Evolutionary conservation across 2,329 filamentous ascomycete genomes (phyloP), one percentile per base, ranked within the genome.

Genomic region (Beauveria pseudobassiana): DNA sequence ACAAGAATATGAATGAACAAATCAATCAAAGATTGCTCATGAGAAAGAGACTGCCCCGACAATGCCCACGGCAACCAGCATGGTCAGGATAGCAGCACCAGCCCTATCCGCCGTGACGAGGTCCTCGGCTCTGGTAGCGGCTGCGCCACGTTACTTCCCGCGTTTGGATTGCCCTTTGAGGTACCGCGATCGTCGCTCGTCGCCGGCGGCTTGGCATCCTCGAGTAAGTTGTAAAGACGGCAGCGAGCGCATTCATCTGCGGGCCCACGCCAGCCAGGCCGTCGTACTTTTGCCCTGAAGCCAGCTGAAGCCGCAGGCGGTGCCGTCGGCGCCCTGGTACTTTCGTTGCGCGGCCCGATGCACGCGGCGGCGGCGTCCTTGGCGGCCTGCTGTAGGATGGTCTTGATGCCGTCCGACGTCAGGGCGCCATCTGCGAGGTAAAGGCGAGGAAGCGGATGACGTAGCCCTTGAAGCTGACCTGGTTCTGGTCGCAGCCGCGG

Each of bases 391-490:
- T 73, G 69, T 43, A 88, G 71, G 20, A 85, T 74, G 7, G 78
- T 76, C 67, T 76, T 75, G 64, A 87, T 80, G 4, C 69, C 73
- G 55, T 78, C 72, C 63, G 74, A 76, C 1, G 80, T 82, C 78
- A 77, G 0, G 85, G 81, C 1, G 81, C 83, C 68, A 87, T 70
- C 69, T 82, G 79, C 5, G 79, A 74, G 1, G 83, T 81, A n/a
- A 75, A 76, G 0, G 83, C 79, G 70, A 87, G 74, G 84, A 87
- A 92, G 49, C 89, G 86, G 24, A 84, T 75, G 24, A 91, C 77
- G 72, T 90, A 91, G 12, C 87, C 88, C 75, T 92, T 92, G 83
- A 91, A 92, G 52, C 81, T 85, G 68, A 82, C 82, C 75, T 91
- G 87, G 71, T 92, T 88, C 65, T 80, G 80, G 75, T 90, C 42